Evolutionary conservation across 192 early-diverging fungal genomes (phyloP), one percentile per base, ranked within the genome.

Genomic region (Coemansia sp.): DNA sequence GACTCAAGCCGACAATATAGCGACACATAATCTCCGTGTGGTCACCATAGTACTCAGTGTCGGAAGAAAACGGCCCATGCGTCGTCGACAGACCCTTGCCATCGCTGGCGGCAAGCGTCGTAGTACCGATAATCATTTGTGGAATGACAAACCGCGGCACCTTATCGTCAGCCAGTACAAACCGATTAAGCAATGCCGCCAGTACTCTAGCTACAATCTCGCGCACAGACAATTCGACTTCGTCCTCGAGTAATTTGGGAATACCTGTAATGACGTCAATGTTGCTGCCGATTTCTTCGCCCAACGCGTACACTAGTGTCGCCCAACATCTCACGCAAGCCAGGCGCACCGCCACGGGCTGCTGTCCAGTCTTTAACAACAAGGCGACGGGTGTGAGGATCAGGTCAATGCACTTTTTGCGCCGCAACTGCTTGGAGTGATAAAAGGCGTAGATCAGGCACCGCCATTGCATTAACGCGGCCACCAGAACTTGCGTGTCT

Each of bases 361-460:
- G 21, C 8, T 37, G 57, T 6, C n/a, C 23, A 3, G 42, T 47
- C 10, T 50, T 47, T 37, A 82, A 49, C 2, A 82, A 21, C 49
- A 49, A 37, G n/a, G 60, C 21, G 16, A 82, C 68, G 0, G 80
- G 80, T 26, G 68, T 63, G 47, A 82, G 57, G 26, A 77, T 63
- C 13, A 76, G 71, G 49, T 69, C 53, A 26, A 77, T 69, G 46
- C 66, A 76, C 46, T 74, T 71, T 39, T 47, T 50, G 42, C 40
- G 67, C n/a, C 68, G 66, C 30, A 82, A 40, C 37, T 66, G 74
- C 33, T 58, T 61, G 10, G 70, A 63, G 57, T 70, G 44, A 9
- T 57, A 57, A 50, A 82, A 74, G n/a, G 75, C 74, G 40, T 82
- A 82, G 61, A 82, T 69, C 72, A 82, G 42, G 68, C 80, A 82